Percentiles rank a stretch among this genome's conserved stretches.
These are phyloP conservation scores for Harrya chromipes DNA, from an alignment of 768 basidiomycete species.

Conservation along the genomic window DNA sequence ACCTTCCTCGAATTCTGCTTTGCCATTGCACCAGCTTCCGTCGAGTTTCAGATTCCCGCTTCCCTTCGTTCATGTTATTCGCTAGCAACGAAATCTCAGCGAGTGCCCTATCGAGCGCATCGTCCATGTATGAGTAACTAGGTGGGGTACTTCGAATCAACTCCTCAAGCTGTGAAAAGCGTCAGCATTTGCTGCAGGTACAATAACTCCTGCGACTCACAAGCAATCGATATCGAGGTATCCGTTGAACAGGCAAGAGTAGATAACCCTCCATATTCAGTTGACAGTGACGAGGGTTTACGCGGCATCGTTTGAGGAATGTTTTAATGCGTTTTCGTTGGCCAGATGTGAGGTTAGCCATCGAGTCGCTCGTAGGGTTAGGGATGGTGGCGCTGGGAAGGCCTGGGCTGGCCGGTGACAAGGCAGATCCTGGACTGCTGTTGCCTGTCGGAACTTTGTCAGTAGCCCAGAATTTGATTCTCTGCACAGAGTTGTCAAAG, in stretches of 20 bases:
- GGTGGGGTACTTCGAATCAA: slow-evolving; percentile 84
- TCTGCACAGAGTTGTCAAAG: slow-evolving; percentile 89
- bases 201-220: slow-evolving; percentile 45
- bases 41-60: slow-evolving; percentile 91
- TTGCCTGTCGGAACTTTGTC: slow-evolving; percentile 44
- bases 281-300: slow-evolving; percentile 89
- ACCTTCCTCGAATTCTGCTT: slow-evolving; percentile 81
- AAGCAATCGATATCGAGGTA: slow-evolving; percentile 93
- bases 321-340: slow-evolving; percentile 87
- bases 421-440: slow-evolving; percentile 32
- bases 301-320: slow-evolving; percentile 86
- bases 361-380: slow-evolving; percentile 37
- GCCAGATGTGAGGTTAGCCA: slow-evolving; percentile 63
- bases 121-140: slow-evolving; percentile 66
- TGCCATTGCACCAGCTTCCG: slow-evolving; percentile 91
- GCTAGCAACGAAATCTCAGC: slow-evolving; percentile 86
- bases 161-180: slow-evolving; percentile 63
- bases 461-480: slow-evolving; percentile 82
- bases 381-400: slow-evolving; percentile 54
- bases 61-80: slow-evolving; percentile 97
- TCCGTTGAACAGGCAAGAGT: slow-evolving; percentile 91
- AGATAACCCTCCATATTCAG: slow-evolving; percentile 93
- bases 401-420: slow-evolving; percentile 59
- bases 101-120: slow-evolving; percentile 82
- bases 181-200: neutral